Base-by-base conservation (phyloP, 192 early-diverging fungal genomes). In the Spizellomyces sp. region DNA sequence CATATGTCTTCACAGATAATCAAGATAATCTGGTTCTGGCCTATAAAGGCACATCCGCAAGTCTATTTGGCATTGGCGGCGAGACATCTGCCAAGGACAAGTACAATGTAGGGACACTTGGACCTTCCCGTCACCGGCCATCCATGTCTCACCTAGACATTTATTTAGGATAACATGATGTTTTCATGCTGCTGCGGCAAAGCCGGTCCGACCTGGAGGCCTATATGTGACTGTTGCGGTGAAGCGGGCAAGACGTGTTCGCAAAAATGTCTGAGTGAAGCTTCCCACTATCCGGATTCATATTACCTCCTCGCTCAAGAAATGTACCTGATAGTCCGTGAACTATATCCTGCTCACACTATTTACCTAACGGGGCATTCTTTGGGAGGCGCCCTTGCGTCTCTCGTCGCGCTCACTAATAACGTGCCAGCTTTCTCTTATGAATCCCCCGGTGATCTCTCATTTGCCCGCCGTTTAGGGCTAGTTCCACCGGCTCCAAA, bases 171-270 rank as follows among this genome's bases (percentile, higher is more conserved):
- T 83, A 98, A 98, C 77, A 84, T 91, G 10, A 86, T 98, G 68
- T 98, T 96, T 73, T 95, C 93, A 4, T 98, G 96, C 80, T 98
- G 96, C 79, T 98, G 96, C 79, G 95, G 87, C 15, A 87, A 88
- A 54, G 90, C 90, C 14, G 90, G 88, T n/a, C 14, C 58, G 47
- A 64, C 60, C 66, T 74, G 73, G 73, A 41, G 44, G 27, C 47
- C 73, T 7, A 48, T 68, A n/a, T 75, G 73, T 66, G 73, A 66
- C 67, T 75, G 73, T 66, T 59, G 57, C 27, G 66, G 36, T 6
- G 9, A 44, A 8, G 56, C 14, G 9, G 14, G 58, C 19, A 47
- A 50, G 14, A 68, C 66, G 10, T 75, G 73, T 45, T 58, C 57
- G 27, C 9, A 41, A 10, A 61, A 57, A 42, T 80, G 78, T 63